Evolutionary conservation across 1,139 yeast genomes (phyloP).

Genomic region (Candida freyschussii): DNA sequence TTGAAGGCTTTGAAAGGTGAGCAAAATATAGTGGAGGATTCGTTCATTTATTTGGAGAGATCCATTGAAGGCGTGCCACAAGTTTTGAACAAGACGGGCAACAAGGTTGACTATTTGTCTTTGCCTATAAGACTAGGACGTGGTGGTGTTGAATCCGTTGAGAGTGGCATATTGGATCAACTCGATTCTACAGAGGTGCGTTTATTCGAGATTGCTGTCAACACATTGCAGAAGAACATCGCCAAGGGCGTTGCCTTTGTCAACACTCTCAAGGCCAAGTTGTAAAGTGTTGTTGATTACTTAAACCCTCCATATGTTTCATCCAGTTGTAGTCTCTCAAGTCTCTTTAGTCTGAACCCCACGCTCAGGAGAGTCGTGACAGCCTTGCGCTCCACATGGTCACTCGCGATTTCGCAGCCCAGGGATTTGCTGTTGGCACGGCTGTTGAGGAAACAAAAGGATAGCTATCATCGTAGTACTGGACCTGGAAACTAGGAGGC

Average conservation of each 20-base stretch:
- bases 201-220: slow-evolving; percentile 47
- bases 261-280: slow-evolving; percentile 20
- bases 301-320: no score
- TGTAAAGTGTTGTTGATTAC: no score
- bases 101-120: slow-evolving; percentile 49
- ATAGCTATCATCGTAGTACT: no score
- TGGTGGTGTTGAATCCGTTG: slow-evolving; percentile 46
- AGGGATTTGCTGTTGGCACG: no score
- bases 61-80: slow-evolving; percentile 48
- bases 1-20: slow-evolving; percentile 39
- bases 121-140: slow-evolving; percentile 51
- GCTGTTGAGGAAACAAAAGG: no score
- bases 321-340: no score
- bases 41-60: slow-evolving; percentile 53
- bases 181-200: slow-evolving; percentile 40
- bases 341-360: no score
- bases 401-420: no score
- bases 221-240: slow-evolving; percentile 52
- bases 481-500: no score
- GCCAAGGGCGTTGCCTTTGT: slow-evolving; percentile 60
- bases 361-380: no score
- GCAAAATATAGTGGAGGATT: slow-evolving; percentile 25
- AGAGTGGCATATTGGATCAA: slow-evolving; percentile 40
- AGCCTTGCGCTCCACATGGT: no score
- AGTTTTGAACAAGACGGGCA: slow-evolving; percentile 31